phyloP scores from a whole-genome alignment of 73 alveolate genomes.

The Paraurostyla sp. region DNA sequence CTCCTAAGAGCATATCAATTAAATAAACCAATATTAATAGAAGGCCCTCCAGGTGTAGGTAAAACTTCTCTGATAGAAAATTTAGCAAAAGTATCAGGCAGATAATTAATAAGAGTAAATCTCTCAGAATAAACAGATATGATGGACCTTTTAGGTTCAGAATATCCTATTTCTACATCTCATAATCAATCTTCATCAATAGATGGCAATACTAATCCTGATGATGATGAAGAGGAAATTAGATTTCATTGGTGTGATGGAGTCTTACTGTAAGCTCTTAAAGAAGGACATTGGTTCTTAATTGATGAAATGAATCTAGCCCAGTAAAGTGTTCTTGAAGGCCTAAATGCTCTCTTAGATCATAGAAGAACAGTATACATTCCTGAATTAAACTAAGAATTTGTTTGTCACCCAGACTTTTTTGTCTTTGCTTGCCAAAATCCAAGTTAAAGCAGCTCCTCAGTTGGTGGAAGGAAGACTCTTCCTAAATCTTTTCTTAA shows the following conservation, averaged over 20 bases:
- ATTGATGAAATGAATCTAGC: slow-evolving; percentile 97
- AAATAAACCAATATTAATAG: slow-evolving; percentile 88
- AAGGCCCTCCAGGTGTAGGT: slow-evolving; percentile 99
- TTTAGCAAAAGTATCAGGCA: slow-evolving; percentile 85
- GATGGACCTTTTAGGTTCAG: slow-evolving; percentile 98
- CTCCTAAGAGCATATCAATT: slow-evolving; percentile 86
- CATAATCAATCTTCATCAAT: slow-evolving; percentile 36
- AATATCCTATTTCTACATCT: slow-evolving; percentile 88
- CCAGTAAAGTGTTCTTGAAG: slow-evolving; percentile 96
- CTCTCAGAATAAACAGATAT: slow-evolving; percentile 97
- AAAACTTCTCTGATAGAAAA: slow-evolving; percentile 95
- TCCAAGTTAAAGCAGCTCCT: slow-evolving; percentile 85
- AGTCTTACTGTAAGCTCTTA: slow-evolving; percentile 90
- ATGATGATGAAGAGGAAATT: slow-evolving; percentile 62
- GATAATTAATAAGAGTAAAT: slow-evolving; percentile 89
- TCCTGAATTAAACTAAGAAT: slow-evolving; percentile 96
- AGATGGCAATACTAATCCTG: neutral
- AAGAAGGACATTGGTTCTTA: slow-evolving; percentile 95
- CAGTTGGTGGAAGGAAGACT: slow-evolving; percentile 98
- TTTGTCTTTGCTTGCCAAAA: slow-evolving; percentile 97
- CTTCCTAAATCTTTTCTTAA: slow-evolving; percentile 98
- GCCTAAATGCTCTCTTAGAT: slow-evolving; percentile 98
- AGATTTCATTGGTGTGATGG: slow-evolving; percentile 97
- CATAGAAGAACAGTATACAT: slow-evolving; percentile 95
- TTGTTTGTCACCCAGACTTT: slow-evolving; percentile 91